Conservation (phyloP, 768 basidiomycete genomes). For the Lactifluus echinatus region DNA sequence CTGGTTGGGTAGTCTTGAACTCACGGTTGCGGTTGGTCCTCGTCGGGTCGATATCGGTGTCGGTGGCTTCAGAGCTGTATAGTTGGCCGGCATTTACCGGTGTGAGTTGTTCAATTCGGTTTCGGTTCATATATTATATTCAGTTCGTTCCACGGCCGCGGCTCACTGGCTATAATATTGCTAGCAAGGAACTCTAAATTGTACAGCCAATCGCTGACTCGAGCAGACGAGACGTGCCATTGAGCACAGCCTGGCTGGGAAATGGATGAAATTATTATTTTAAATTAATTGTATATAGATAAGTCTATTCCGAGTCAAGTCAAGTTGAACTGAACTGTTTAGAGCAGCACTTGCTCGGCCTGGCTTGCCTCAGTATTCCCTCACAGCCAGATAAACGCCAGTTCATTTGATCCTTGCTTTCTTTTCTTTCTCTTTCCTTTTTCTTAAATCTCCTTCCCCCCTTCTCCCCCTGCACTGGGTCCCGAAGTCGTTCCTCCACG, state of each 20-base stretch:
- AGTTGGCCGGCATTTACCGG: constrained; percentile 23
- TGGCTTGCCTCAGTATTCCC: not conserved
- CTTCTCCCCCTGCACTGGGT: not conserved
- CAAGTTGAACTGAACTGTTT: not conserved
- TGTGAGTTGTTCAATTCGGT: not conserved
- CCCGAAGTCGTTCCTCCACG: constrained; percentile 1
- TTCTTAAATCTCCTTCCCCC: constrained; percentile 6
- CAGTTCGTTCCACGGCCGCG: not conserved
- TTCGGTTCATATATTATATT: not conserved
- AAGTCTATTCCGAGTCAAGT: not conserved
- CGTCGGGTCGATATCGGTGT: not conserved
- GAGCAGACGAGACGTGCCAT: not conserved
- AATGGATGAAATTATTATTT: not conserved
- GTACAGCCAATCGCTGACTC: not conserved
- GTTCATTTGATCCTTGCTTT: constrained; percentile 4
- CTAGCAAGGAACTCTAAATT: not conserved
- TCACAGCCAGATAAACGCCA: not conserved
- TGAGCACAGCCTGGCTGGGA: not conserved
- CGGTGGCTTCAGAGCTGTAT: constrained; percentile 24
- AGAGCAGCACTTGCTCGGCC: not conserved
- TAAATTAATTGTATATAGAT: not conserved
- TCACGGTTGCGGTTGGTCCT: constrained; percentile 17
- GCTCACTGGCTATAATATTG: not conserved
- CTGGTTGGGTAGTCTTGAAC: constrained; percentile 23
- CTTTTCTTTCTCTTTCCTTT: constrained; percentile 1